Evolutionary conservation across 768 basidiomycete genomes (phyloP).

Genomic region (Suillus hirtellus): DNA sequence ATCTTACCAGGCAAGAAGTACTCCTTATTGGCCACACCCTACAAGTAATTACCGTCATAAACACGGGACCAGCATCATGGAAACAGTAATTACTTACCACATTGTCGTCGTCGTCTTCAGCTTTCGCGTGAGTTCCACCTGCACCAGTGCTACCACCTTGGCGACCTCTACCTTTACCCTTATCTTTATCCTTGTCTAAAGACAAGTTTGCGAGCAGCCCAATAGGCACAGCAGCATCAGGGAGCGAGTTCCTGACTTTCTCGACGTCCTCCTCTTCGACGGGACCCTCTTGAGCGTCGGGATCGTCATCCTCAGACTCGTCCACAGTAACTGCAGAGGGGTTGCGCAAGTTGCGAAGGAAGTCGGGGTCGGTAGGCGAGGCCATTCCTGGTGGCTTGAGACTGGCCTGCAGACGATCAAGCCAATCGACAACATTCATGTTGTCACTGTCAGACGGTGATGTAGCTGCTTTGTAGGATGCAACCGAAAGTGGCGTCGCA

Average conservation of each 20-base stretch:
- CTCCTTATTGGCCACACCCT: conserved; percentile 80
- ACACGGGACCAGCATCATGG: background rate
- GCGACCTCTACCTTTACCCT: conserved; percentile 39
- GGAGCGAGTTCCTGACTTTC: conserved; percentile 51
- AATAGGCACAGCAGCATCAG: conserved; percentile 72
- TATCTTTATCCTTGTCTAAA: conserved; percentile 53
- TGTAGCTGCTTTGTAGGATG: conserved; percentile 76
- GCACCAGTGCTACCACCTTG: conserved; percentile 22
- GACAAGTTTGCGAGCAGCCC: conserved; percentile 75
- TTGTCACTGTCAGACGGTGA: conserved; percentile 74
- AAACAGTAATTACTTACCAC: conserved; percentile 43
- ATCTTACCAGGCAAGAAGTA: conserved; percentile 75
- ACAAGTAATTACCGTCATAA: conserved; percentile 18
- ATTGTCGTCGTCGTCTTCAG: conserved; percentile 61
- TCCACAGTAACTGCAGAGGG: conserved; percentile 31
- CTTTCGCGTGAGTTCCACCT: conserved; percentile 20
- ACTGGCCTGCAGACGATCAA: conserved; percentile 66
- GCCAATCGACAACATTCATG: conserved; percentile 69
- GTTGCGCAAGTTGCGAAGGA: conserved; percentile 34
- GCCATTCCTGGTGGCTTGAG: conserved; percentile 50
- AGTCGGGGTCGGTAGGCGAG: conserved; percentile 28
- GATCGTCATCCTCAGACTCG: conserved; percentile 44
- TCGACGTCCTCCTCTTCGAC: conserved; percentile 43
- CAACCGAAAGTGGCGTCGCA: conserved; percentile 77
- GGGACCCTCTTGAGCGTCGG: conserved; percentile 30